Evolutionary conservation across 1,284 basidiomycete species (phyloP).

Genomic region (Papiliotrema flavescens): DNA sequence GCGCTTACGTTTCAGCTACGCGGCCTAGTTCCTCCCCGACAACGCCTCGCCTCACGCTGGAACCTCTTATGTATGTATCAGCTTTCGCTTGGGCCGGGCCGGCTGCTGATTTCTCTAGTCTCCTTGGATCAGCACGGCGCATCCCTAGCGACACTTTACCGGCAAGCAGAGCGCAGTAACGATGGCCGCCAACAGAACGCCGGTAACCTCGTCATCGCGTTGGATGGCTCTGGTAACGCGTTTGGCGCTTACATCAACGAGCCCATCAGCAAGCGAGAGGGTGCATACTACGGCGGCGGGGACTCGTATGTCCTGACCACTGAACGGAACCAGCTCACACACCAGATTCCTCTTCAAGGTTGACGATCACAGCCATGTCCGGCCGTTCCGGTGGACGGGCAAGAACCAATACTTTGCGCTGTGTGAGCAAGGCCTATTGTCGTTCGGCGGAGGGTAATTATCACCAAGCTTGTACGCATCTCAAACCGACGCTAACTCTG

Average conservation of each 20-base stretch:
- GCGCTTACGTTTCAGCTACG: constrained; percentile 57
- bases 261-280: constrained; percentile 58
- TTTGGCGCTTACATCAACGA: constrained; percentile 84
- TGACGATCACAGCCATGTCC: constrained; percentile 50
- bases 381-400: constrained; percentile 81
- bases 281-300: constrained; percentile 74
- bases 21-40: constrained; percentile 69
- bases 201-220: constrained; percentile 59
- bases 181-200: constrained; percentile 30
- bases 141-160: constrained; percentile 81
- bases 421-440: constrained; percentile 73
- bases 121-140: constrained; percentile 94
- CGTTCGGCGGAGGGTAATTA: constrained; percentile 84
- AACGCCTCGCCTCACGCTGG: constrained; percentile 77
- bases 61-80: constrained; percentile 64
- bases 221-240: constrained; percentile 59
- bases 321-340: no score
- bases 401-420: constrained; percentile 86
- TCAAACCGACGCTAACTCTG: neutral
- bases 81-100: neutral
- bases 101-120: constrained; percentile 25
- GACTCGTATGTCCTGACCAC: constrained; percentile 64
- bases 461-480: neutral
- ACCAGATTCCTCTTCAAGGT: constrained; percentile 71
- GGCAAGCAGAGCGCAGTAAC: constrained; percentile 54